Evolutionary conservation across 345 rosid species (phyloP), one percentile per base, ranked within the genome.

Genomic region (sweet orange (Citrus sinensis)): DNA sequence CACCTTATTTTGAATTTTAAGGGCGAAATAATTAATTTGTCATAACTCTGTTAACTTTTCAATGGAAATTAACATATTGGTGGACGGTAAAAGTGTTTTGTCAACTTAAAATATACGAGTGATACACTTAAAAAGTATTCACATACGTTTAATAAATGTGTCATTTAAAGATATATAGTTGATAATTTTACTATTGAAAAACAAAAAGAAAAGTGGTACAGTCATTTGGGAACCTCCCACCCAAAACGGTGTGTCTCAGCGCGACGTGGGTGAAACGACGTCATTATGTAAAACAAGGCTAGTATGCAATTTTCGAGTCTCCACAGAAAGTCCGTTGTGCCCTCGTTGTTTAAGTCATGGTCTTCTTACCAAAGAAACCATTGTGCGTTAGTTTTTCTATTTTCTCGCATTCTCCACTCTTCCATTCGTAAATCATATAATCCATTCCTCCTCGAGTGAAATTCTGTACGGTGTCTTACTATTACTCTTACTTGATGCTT

Each of bases 121-220:
- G 4, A 32, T 32, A 32, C 0, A 32, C 0, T 32, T 32, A 32
- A 32, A 30, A 32, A 32, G 0, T 32, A 32, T 0, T 32, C 0
- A 32, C 4, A 32, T 0, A 32, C 0, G 0, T 32, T 32, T 32
- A 32, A 32, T 32, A 32, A 0, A 32, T 0, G 4, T 3, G 4
- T 32, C 0, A 32, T 3, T 32, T 32, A 32, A 32, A 32, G 0
- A 0, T 3, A 30, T 3, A 30, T 30, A 0, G 3, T 30, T 32
- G 34, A 32, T 32, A 32, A 32, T 32, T 32, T 32, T 0, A 3
- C 0, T 2, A 9, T 2, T 1, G 9, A 6, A 37, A 37, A 37
- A 32, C 5, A 7, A 37, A 37, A 39, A 39, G 39, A 40, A 9
- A 9, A 40, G 2, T 40, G 46, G 13, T 40, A 40, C 0, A 40